A percentile compares a stretch with the other conserved stretches of the same genome.
Conservation (phyloP, 768 basidiomycete genomes). For the Amanita jacksonii region DNA sequence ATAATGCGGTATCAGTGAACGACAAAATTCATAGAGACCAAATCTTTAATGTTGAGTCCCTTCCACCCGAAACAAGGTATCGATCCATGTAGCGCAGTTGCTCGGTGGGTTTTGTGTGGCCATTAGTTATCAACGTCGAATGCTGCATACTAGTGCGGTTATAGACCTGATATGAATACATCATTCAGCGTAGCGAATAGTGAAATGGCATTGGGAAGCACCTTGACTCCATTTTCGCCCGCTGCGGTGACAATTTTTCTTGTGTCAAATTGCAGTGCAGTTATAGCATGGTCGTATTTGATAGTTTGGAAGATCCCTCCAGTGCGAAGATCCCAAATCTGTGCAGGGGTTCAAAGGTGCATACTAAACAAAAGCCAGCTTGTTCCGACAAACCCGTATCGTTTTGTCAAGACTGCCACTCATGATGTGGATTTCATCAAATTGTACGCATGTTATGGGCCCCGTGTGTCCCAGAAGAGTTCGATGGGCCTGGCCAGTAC, state of each 20-base stretch:
- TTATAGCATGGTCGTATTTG: conserved; percentile 84
- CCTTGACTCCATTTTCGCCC: conserved; percentile 91
- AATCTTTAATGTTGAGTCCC: conserved; percentile 80
- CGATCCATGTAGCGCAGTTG: conserved; percentile 92
- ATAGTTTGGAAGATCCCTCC: conserved; percentile 85
- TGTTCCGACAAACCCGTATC: conserved; percentile 54
- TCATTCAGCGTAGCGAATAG: conserved; percentile 2
- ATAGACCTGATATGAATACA: conserved; percentile 51
- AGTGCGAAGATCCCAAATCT: conserved; percentile 97
- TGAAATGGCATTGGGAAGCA: conserved; percentile 19
- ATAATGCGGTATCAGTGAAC: neutral
- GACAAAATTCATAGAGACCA: conserved; percentile 66
- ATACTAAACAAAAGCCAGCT: conserved; percentile 1
- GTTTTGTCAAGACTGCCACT: conserved; percentile 93
- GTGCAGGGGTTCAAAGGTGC: conserved; percentile 7
- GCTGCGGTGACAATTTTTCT: conserved; percentile 88
- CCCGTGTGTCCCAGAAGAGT: conserved; percentile 89
- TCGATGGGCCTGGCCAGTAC: conserved; percentile 93
- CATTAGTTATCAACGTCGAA: conserved; percentile 77
- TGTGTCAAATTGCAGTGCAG: conserved; percentile 88
- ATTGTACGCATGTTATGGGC: conserved; percentile 90
- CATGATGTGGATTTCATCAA: conserved; percentile 90
- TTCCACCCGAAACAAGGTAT: conserved; percentile 85
- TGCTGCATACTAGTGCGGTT: conserved; percentile 92
- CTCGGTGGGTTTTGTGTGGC: conserved; percentile 87